Percentiles rank a stretch among this genome's conserved stretches.
Evolutionary conservation across 495 filamentous ascomycete species (phyloP).

Genomic region (Rostrohypoxylon terebratum): DNA sequence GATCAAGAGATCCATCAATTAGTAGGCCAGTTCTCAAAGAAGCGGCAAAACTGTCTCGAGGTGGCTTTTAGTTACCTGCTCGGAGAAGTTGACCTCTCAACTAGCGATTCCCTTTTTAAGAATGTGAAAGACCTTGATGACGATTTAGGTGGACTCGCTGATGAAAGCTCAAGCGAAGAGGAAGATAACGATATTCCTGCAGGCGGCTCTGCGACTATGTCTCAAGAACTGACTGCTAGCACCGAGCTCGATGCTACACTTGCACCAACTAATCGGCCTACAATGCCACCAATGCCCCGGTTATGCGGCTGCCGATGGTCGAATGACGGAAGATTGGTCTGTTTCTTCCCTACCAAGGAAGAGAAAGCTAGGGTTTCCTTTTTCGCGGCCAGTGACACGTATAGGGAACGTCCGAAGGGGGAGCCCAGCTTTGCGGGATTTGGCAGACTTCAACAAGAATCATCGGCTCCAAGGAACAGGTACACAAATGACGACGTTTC

Average conservation of each 20-base stretch:
- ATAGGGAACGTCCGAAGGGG: conserved; percentile 70
- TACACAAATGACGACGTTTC: conserved; percentile 65
- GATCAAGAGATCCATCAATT: conserved; percentile 77
- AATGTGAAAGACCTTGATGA: conserved; percentile 73
- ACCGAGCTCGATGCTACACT: conserved; percentile 64
- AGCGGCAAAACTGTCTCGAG: conserved; percentile 82
- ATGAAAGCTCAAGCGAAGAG: conserved; percentile 86
- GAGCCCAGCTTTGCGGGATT: conserved; percentile 87
- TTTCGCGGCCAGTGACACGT: conserved; percentile 68
- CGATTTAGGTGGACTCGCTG: conserved; percentile 66
- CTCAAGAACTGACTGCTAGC: conserved; percentile 65
- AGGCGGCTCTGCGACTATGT: conserved; percentile 65
- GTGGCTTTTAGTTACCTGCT: conserved; percentile 84
- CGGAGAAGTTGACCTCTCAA: conserved; percentile 81
- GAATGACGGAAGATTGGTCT: conserved; percentile 80
- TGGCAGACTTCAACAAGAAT: conserved; percentile 74
- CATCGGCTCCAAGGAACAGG: conserved; percentile 58
- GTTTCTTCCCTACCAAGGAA: conserved; percentile 87
- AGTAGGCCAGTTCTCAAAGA: conserved; percentile 72
- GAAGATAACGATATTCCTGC: conserved; percentile 74
- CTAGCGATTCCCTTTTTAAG: conserved; percentile 76
- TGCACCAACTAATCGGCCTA: conserved; percentile 73
- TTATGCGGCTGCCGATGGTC: conserved; percentile 82
- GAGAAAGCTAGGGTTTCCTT: conserved; percentile 73
- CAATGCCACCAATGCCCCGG: conserved; percentile 79